phyloP scores from a whole-genome alignment of 805 yeast species.

The Millerago galiae region DNA sequence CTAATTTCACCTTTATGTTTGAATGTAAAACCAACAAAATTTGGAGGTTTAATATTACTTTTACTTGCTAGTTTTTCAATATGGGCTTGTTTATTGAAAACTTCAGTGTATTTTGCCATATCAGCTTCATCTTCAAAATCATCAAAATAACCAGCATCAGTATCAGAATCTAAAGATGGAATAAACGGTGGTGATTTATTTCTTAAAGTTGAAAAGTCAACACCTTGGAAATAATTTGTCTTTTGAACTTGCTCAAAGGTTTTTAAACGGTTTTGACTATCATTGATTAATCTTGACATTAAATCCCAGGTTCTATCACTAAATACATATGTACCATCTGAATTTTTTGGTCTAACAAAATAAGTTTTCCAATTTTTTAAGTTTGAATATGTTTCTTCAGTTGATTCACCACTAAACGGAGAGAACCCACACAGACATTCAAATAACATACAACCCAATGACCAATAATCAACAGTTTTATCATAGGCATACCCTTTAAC shows the following conservation, averaged over 20 bases:
- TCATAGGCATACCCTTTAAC: slow-evolving; percentile 82
- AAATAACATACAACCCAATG: slow-evolving; percentile 93
- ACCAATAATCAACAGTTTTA: slow-evolving; percentile 98
- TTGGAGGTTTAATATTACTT: slow-evolving; percentile 51
- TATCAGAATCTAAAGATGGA: slow-evolving; percentile 94
- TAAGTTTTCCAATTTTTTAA: slow-evolving; percentile 89
- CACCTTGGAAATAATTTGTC: slow-evolving; percentile 78
- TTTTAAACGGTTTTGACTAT: slow-evolving; percentile 67
- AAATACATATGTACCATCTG: slow-evolving; percentile 85
- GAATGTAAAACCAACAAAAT: slow-evolving; percentile 93
- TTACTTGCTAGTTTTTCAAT: slow-evolving; percentile 74
- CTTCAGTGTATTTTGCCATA: slow-evolving; percentile 97
- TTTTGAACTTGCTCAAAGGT: slow-evolving; percentile 75
- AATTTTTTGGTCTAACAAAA: slow-evolving; percentile 83
- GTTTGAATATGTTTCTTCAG: slow-evolving; percentile 92
- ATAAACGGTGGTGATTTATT: slow-evolving; percentile 84
- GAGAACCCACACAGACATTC: slow-evolving; percentile 96
- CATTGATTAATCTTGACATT: slow-evolving; percentile 71
- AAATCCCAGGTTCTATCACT: slow-evolving; percentile 96
- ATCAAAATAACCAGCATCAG: slow-evolving; percentile 98
- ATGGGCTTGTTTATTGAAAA: slow-evolving; percentile 83
- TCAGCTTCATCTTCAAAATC: slow-evolving; percentile 95
- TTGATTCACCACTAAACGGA: slow-evolving; percentile 89
- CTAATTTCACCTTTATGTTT: slow-evolving; percentile 53
- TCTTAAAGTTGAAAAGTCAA: slow-evolving; percentile 70